Evolutionary conservation across 1,139 yeast species (phyloP), one percentile per base, ranked within the genome.

Genomic region (Yamadazyma oceani): DNA sequence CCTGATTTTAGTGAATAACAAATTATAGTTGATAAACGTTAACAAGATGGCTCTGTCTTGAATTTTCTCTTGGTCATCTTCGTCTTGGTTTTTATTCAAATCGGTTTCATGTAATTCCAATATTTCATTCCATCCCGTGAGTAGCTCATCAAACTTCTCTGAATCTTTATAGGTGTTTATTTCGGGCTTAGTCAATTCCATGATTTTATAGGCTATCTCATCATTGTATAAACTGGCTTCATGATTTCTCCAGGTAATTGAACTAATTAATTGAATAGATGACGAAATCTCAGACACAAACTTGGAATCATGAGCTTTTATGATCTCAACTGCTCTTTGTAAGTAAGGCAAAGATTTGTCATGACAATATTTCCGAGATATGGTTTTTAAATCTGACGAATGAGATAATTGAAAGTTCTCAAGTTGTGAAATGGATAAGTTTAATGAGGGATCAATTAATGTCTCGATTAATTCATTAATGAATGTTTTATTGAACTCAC

Each of bases 21-120:
- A 65, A 51, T 82, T 77, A 62, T 85, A 90, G 50, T 79, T 80
- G 52, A 88, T 75, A 60, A 75, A 90, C 0, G 96, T 85, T 41
- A 79, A 66, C 34, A 88, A 64, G 46, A 90, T 80, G 53, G 89
- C 88, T 45, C 84, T 76, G 49, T 85, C 79, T 62, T 88, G 95
- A 22, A 72, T 75, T 42, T 74, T 78, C 35, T 75, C 79, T 32
- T 64, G 63, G 42, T 71, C 76, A 42, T 71, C 76, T 22, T 65
- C 75, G 40, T 72, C 75, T 32, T 55, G 59, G 42, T 60, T 61
- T 40, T 61, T 66, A 26, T 66, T 70, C 47, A 79, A 70, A 45
- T 74, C 78, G 15, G 60, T 62, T 35, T 66, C 66, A 45, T 83
- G 88, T 33, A 71, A 49, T 31, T 68, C 73, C 42, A 66, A 64